Conservation (phyloP, 164 flowering plant genomes). For the Warburgia ugandensis region DNA sequence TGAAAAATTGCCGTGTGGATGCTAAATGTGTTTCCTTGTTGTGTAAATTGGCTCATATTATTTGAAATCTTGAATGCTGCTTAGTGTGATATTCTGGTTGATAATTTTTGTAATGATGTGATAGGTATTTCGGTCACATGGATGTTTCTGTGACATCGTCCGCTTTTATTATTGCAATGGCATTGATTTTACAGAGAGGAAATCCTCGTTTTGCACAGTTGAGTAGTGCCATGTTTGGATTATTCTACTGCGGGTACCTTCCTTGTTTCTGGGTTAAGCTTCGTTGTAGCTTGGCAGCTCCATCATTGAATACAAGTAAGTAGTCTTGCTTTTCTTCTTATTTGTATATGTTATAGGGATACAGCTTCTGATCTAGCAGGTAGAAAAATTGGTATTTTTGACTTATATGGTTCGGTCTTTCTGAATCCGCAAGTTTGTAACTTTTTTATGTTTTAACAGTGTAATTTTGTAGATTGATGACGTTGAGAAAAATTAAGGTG, state of each 20-base stretch:
- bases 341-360: neutral
- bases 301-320: constrained; percentile 80
- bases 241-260: constrained; percentile 93
- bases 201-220: constrained; percentile 95
- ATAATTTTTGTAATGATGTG: constrained; percentile 8
- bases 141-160: constrained; percentile 82
- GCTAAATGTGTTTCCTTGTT: neutral
- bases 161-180: constrained; percentile 76
- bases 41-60: too few relatives aligned
- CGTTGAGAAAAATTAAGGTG: too few relatives aligned
- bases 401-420: too few relatives aligned
- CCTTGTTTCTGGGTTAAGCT: constrained; percentile 99
- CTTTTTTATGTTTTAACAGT: too few relatives aligned
- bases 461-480: too few relatives aligned
- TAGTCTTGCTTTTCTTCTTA: neutral
- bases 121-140: constrained; percentile 83
- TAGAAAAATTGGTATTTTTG: neutral
- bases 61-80: neutral
- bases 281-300: constrained; percentile 80
- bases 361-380: neutral
- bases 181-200: constrained; percentile 84
- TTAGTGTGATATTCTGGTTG: constrained; percentile 2
- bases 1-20: too few relatives aligned
- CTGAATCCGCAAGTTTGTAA: too few relatives aligned
- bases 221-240: constrained; percentile 87